Evolutionary conservation across 768 basidiomycete species (phyloP).

Genomic region (Solioccasus polychromus): DNA sequence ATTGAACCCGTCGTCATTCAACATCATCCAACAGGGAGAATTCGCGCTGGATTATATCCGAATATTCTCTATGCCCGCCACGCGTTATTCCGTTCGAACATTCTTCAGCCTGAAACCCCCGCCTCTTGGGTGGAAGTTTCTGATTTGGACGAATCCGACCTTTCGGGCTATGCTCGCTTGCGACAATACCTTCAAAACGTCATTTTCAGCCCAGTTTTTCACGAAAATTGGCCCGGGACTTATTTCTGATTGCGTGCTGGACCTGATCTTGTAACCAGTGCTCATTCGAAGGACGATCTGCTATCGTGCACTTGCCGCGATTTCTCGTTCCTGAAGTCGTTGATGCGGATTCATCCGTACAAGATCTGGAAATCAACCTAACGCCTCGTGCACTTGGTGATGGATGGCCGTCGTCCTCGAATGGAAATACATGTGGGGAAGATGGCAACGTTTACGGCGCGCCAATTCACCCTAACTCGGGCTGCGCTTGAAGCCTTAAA

Average conservation of each 20-base stretch:
- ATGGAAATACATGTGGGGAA: conserved; percentile 17
- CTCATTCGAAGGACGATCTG: neutral
- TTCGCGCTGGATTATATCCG: neutral
- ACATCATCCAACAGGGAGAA: neutral
- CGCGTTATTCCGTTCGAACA: conserved; percentile 3
- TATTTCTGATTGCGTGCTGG: neutral
- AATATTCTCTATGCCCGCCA: conserved; percentile 2
- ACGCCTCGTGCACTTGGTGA: conserved; percentile 25
- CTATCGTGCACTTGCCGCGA: conserved; percentile 6
- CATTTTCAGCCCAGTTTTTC: conserved; percentile 4
- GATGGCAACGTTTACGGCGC: conserved; percentile 15
- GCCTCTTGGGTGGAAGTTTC: neutral
- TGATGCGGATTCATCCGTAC: conserved; percentile 2
- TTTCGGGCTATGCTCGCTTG: conserved; percentile 5
- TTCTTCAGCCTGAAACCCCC: conserved; percentile 1
- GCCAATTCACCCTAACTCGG: conserved; percentile 4
- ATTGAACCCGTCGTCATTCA: conserved; percentile 11
- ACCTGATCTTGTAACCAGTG: neutral
- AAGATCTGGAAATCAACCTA: conserved; percentile 7
- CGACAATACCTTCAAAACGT: neutral
- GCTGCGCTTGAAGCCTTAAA: conserved; percentile 4
- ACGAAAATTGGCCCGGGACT: neutral
- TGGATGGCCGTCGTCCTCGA: conserved; percentile 17
- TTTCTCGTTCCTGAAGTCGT: conserved; percentile 1
- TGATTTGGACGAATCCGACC: neutral